Base-by-base conservation (phyloP, 352 stramenopile genomes). In the Globisporangium radiosum region DNA sequence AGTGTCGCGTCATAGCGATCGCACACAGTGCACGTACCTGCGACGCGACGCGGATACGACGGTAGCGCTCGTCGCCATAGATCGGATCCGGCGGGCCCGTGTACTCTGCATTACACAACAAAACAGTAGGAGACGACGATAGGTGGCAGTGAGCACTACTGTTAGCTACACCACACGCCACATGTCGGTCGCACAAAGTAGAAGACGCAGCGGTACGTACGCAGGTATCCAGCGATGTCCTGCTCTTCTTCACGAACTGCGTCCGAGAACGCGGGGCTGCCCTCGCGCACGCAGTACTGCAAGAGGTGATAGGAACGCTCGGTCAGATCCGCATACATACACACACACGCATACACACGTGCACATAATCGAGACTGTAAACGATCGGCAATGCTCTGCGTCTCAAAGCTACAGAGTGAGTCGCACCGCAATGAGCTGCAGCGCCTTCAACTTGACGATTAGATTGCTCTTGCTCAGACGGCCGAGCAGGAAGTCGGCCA, bases 371-470 rank as follows among this genome's bases (percentile, higher is more conserved):
- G 2, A 11, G 17, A 5, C 19, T 17, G 25, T 37, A 37, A 7
- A 40, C 13, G 7, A 43, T 19, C 8, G 25, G 19, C 13, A 15
- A 40, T 15, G 8, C 25, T 33, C 25, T 33, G 25, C 25, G 2
- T 3, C 25, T 33, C 25, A 33, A 33, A 33, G 25, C 25, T 33
- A 33, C 25, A 33, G 25, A 33, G 25, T 2, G 45, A 56, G n/a
- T 52, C 73, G 19, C 56, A 94, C 85, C 70, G 77, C 75, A 53
- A 94, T 90, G 63, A 94, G 80, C 70, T 94, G 85, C 54, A 94
- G 60, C 54, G 81, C 82, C 73, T 94, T 94, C 47, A 92, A 71
- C 61, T 92, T 92, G 47, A 94, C 85, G 47, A 82, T 90, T 56
- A 92, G 60, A 62, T 94, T 94, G 68, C 71, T 88, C 66, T 92